Evolutionary conservation across 106 monocot genomes (phyloP).

Genomic region (Allium sativum): DNA sequence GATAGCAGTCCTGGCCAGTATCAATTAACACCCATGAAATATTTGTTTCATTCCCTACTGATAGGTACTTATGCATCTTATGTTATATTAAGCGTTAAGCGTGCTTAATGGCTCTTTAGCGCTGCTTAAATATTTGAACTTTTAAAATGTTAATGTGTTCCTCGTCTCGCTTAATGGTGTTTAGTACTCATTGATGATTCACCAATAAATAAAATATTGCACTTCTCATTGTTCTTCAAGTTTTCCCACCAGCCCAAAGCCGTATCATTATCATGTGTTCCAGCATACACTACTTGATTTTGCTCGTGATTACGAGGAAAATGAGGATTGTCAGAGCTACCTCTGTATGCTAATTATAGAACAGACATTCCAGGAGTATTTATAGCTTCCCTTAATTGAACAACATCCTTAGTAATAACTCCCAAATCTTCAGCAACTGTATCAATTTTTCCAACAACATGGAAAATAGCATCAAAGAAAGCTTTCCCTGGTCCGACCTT

Average conservation of each 20-base stretch:
- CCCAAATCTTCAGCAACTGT: constrained; percentile 97
- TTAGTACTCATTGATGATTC: no score
- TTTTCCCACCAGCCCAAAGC: constrained; percentile 85
- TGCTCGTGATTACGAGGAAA: constrained; percentile 84
- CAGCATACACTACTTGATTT: constrained; percentile 95
- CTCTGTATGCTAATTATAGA: constrained; percentile 93
- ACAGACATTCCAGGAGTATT: constrained; percentile 97
- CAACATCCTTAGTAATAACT: constrained; percentile 94
- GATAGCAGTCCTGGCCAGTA: no score
- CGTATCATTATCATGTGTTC: constrained; percentile 99
- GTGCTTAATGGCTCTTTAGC: no score
- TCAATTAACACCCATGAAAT: no score
- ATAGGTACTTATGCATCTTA: no score
- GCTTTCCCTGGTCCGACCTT: constrained; percentile 94
- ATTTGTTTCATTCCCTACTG: no score
- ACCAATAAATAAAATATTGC: no score
- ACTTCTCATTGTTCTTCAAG: constrained; percentile 47
- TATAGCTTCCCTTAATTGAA: constrained; percentile 76
- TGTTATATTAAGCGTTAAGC: no score
- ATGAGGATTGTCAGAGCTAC: constrained; percentile 76
- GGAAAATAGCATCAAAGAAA: constrained; percentile 86
- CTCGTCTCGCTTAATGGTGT: no score
- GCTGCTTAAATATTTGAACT: no score
- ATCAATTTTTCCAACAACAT: constrained; percentile 67
- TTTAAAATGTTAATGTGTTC: no score